Conservation (phyloP, 495 filamentous ascomycete genomes). For the Daldinia decipiens region DNA sequence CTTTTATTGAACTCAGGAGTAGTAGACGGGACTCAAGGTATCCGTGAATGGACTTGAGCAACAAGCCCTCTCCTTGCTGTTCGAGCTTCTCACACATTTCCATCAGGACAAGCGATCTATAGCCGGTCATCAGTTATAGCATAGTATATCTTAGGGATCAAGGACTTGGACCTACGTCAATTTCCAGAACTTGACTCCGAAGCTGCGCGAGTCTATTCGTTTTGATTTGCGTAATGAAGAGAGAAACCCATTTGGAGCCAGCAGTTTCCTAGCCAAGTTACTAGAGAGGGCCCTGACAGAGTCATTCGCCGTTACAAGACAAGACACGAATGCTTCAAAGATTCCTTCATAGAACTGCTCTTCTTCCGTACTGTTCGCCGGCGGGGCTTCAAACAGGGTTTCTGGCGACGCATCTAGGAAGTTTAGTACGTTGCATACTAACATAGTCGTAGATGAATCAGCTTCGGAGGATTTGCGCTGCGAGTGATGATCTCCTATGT, state of each 20-base stretch:
- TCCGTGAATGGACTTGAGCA: constrained; percentile 60
- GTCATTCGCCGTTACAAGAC: constrained; percentile 62
- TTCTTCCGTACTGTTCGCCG: constrained; percentile 51
- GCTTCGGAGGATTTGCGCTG: constrained; percentile 55
- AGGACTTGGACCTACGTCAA: constrained; percentile 57
- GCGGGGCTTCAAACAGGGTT: constrained; percentile 56
- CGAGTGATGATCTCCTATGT: constrained; percentile 52
- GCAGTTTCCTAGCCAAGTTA: constrained; percentile 58
- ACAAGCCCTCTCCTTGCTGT: constrained; percentile 52
- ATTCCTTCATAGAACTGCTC: constrained; percentile 60
- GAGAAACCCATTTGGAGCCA: constrained; percentile 54
- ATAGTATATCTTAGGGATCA: constrained; percentile 2
- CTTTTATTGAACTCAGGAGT: constrained; percentile 59
- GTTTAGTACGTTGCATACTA: constrained; percentile 60
- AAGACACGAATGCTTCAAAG: constrained; percentile 61
- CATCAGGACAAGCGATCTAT: constrained; percentile 60
- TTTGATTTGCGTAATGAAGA: constrained; percentile 52
- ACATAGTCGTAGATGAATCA: constrained; percentile 51
- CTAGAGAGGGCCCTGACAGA: constrained; percentile 57
- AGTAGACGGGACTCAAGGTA: constrained; percentile 62
- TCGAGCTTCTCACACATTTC: constrained; percentile 61
- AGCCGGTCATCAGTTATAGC: constrained; percentile 34
- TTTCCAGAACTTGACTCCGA: constrained; percentile 62
- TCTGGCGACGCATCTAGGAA: constrained; percentile 64
- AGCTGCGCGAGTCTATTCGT: constrained; percentile 52